Evolutionary conservation across 768 basidiomycete genomes (phyloP).

Genomic region (Sistotremastrum niveocremeum): DNA sequence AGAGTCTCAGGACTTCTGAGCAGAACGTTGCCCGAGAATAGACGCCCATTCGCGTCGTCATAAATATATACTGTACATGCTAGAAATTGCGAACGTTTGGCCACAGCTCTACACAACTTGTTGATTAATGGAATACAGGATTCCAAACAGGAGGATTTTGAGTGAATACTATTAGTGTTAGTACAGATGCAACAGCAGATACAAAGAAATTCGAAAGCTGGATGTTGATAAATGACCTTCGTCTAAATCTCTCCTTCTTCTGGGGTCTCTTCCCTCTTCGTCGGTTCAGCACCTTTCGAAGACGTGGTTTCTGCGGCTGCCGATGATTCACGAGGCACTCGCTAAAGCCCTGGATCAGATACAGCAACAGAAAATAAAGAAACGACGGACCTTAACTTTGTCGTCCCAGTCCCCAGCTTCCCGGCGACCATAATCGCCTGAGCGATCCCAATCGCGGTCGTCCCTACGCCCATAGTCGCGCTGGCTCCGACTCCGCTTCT

Average conservation of each 20-base stretch:
- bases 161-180: too few species aligned
- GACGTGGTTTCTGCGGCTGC: constrained; percentile 31
- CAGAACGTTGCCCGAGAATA: too few species aligned
- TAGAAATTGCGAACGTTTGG: too few species aligned
- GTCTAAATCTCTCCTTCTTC: constrained; percentile 75
- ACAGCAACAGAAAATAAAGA: background rate
- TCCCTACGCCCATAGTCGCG: constrained; percentile 18
- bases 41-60: too few species aligned
- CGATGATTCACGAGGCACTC: constrained; percentile 22
- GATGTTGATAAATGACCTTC: too few species aligned
- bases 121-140: too few species aligned
- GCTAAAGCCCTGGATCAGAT: constrained; percentile 1
- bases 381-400: constrained; percentile 32
- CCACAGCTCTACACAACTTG: too few species aligned
- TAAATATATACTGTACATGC: too few species aligned
- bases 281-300: constrained; percentile 16
- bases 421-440: constrained; percentile 1
- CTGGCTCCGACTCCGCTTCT: constrained; percentile 24
- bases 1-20: too few species aligned
- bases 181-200: too few species aligned
- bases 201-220: too few species aligned
- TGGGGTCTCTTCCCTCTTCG: constrained; percentile 54
- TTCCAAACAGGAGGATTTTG: too few species aligned
- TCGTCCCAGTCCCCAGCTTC: constrained; percentile 10
- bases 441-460: constrained; percentile 11